A percentile compares a stretch with the other conserved stretches of the same genome.
phyloP scores from a whole-genome alignment of 2,329 filamentous ascomycete species.

The Aspergillus pseudotamarii region DNA sequence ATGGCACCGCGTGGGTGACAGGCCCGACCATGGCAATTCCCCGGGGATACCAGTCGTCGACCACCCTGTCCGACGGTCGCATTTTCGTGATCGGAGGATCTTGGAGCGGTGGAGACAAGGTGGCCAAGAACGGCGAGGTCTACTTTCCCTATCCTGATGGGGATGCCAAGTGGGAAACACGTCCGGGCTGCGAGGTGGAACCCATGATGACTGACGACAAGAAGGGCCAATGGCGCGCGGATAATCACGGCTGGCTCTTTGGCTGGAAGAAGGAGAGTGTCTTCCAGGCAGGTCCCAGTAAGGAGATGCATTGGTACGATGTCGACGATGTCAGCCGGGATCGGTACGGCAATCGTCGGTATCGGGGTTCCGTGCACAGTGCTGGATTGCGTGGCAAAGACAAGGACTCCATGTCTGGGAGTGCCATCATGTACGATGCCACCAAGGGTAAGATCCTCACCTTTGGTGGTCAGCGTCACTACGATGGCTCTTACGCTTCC shows the following conservation, averaged over 20 bases:
- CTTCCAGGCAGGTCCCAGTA: constrained; percentile 60
- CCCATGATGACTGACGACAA: constrained; percentile 56
- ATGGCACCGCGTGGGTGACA: constrained; percentile 44
- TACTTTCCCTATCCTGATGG: constrained; percentile 51
- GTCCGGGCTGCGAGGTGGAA: constrained; percentile 48
- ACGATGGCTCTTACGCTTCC: constrained; percentile 41
- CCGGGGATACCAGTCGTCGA: constrained; percentile 58
- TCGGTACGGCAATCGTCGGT: constrained; percentile 30
- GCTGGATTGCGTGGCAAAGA: constrained; percentile 50
- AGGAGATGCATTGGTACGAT: constrained; percentile 60
- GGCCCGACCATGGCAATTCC: constrained; percentile 49
- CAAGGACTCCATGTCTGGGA: constrained; percentile 16
- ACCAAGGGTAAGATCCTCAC: constrained; percentile 43
- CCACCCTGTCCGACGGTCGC: constrained; percentile 55
- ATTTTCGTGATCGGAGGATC: constrained; percentile 64
- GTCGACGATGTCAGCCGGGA: constrained; percentile 19
- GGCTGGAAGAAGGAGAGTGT: constrained; percentile 19
- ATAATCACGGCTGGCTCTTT: constrained; percentile 22
- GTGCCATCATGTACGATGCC: constrained; percentile 20
- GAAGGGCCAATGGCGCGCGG: constrained; percentile 50
- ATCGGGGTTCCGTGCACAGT: constrained; percentile 5
- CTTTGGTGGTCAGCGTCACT: constrained; percentile 12
- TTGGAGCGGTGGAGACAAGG: constrained; percentile 52
- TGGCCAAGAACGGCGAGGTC: constrained; percentile 60
- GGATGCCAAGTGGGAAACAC: constrained; percentile 49